Evolutionary conservation across 352 stramenopile species (phyloP), one percentile per base, ranked within the genome.

Genomic region (Blastocystis hominis): DNA sequence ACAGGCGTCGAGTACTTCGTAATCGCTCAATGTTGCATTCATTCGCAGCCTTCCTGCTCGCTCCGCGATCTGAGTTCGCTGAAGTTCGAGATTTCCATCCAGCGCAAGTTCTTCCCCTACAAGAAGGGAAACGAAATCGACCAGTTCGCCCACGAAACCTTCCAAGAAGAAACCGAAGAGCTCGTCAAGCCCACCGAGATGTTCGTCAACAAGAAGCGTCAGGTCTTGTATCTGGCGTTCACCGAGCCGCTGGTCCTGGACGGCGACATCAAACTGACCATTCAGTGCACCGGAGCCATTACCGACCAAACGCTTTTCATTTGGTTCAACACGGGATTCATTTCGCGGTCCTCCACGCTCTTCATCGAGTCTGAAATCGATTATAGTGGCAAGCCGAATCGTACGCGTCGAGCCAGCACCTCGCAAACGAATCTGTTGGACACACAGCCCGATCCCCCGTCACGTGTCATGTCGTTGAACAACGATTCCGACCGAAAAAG

Each of bases 321-420:
- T 7, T 84, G 72, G 72, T 66, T 84, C 56, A 64, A 84, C 50
- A 84, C 72, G 20, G 20, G 55, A 10, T 84, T 84, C 47, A n/a
- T 84, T 17, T 66, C 72, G 44, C 72, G 72, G 3, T 24, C 7
- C 3, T 38, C 66, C 10, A 66, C 53, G 17, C 47, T 84, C 7
- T 66, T 84, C n/a, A 47, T 84, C 7, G 72, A 84, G 1, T 15
- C 30, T 6, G 72, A 84, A 42, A 53, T 84, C 0, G 72, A 84
- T 20, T 68, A 47, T 34, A 66, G 46, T 44, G 72, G 72, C 7
- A 20, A 47, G 38, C 36, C 3, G 7, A 20, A 46, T 34, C 38
- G 15, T 72, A 13, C 10, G 10, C 20, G 59, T 40, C 59, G 59
- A 40, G 10, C 20, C 15, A 24, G 34, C 59, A 68, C 20, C 34